A percentile compares a stretch with the other conserved stretches of the same genome.
These are phyloP conservation scores for Leersia perrieri DNA, from an alignment of 176 grass and related monocot species.

Conservation along the genomic window DNA sequence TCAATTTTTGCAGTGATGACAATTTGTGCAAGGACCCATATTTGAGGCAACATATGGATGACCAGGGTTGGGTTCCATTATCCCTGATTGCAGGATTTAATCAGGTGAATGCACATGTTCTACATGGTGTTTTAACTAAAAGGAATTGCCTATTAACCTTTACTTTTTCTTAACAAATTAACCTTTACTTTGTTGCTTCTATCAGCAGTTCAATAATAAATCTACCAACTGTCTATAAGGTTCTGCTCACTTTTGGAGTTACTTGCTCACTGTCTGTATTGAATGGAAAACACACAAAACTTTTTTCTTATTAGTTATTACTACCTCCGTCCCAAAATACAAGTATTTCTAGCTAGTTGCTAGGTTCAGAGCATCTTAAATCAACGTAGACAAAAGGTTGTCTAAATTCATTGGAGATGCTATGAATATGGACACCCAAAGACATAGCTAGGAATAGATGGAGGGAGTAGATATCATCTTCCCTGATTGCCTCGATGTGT, in stretches of 20 bases:
- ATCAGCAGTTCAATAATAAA: not conserved
- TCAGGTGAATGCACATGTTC: conserved; percentile 43
- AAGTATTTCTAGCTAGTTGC: too few relatives aligned
- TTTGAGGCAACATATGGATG: conserved; percentile 80
- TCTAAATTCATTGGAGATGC: too few relatives aligned
- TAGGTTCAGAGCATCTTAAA: too few relatives aligned
- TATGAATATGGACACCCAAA: too few relatives aligned
- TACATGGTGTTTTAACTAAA: not conserved
- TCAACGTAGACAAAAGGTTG: too few relatives aligned
- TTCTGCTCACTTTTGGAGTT: conserved; percentile 12
- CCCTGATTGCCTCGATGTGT: not conserved
- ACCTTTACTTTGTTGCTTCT: conserved; percentile 6
- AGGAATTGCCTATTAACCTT: not conserved
- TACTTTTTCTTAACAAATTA: not conserved
- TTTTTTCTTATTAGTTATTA: not conserved
- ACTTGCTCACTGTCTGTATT: not conserved
- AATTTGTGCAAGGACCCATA: conserved; percentile 91
- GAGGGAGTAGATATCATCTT: not conserved
- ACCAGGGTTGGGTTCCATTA: conserved; percentile 85
- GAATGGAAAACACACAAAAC: not conserved
- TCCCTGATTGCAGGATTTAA: conserved; percentile 78
- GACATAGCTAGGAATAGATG: too few relatives aligned
- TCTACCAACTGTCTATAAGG: not conserved
- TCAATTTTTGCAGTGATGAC: conserved; percentile 49
- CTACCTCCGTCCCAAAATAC: too few relatives aligned